These are phyloP conservation scores for Solanum medicagineum DNA, from an alignment of 257 asterid genomes.

Conservation along the genomic window DNA sequence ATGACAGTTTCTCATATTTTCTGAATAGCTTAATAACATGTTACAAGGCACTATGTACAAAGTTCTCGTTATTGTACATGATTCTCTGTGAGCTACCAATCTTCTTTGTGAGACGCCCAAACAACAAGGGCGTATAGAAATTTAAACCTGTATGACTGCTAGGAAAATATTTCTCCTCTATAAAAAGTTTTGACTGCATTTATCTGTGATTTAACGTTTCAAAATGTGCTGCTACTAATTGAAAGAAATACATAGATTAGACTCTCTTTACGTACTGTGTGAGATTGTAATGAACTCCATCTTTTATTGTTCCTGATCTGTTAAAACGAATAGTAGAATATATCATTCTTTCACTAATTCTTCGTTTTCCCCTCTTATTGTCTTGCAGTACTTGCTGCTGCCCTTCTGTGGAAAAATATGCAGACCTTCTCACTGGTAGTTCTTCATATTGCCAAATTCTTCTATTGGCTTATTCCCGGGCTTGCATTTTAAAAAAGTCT, in stretches of 20 bases:
- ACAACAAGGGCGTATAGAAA: neutral
- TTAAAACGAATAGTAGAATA: neutral
- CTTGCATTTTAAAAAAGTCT: neutral
- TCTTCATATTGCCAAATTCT: neutral
- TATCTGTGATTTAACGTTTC: neutral
- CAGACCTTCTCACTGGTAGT: slow-evolving; percentile 70
- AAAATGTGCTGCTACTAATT: neutral
- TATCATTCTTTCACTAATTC: neutral
- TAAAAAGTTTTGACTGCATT: neutral
- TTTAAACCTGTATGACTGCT: neutral
- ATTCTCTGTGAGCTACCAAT: neutral
- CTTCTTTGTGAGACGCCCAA: neutral
- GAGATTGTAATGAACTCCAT: neutral
- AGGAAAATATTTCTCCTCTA: neutral
- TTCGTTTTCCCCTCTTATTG: neutral
- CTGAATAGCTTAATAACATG: neutral
- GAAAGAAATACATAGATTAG: neutral
- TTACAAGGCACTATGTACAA: neutral
- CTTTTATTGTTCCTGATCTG: neutral
- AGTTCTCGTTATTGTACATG: neutral
- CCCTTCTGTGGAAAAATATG: slow-evolving; percentile 54
- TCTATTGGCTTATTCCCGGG: neutral
- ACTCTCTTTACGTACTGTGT: neutral
- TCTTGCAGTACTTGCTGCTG: slow-evolving; percentile 55
- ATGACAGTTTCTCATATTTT: neutral